phyloP scores from a whole-genome alignment of 768 basidiomycete species.

The Trametes meyenii region DNA sequence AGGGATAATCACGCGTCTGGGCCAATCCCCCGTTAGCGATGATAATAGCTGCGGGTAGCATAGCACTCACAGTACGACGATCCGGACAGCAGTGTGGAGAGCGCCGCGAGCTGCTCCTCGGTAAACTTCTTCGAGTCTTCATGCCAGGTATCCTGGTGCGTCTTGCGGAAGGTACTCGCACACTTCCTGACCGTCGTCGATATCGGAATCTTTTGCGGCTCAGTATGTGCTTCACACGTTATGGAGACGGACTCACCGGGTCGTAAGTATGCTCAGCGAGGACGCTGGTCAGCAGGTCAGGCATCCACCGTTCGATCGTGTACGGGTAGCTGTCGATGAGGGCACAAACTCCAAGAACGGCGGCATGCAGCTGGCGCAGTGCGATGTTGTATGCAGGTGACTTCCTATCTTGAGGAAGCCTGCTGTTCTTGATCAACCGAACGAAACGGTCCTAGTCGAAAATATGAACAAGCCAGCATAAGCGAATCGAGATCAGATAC shows the following conservation, averaged over 20 bases:
- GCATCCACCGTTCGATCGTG: slow-evolving; percentile 94
- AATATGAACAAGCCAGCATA: slow-evolving; percentile 18
- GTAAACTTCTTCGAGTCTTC: slow-evolving; percentile 86
- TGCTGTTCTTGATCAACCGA: slow-evolving; percentile 67
- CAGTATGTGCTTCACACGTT: neutral
- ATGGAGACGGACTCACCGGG: slow-evolving; percentile 50
- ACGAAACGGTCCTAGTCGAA: slow-evolving; percentile 70
- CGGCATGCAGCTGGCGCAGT: slow-evolving; percentile 82
- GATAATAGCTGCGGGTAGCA: neutral
- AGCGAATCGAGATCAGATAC: slow-evolving; percentile 19
- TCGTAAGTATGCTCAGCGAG: slow-evolving; percentile 86
- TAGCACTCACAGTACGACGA: slow-evolving; percentile 73
- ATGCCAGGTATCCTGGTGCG: slow-evolving; percentile 89
- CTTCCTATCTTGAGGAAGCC: slow-evolving; percentile 61
- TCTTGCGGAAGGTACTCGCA: slow-evolving; percentile 79
- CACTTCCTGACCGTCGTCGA: slow-evolving; percentile 82
- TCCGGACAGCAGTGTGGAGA: slow-evolving; percentile 84
- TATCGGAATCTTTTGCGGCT: slow-evolving; percentile 63
- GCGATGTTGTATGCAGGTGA: slow-evolving; percentile 69
- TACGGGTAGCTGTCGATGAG: slow-evolving; percentile 95
- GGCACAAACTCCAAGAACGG: slow-evolving; percentile 92
- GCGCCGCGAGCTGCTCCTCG: slow-evolving; percentile 79
- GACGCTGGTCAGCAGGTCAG: slow-evolving; percentile 76
- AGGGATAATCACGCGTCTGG: slow-evolving; percentile 19
- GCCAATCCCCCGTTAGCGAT: neutral